Evolutionary conservation across 2,329 filamentous ascomycete species (phyloP), one percentile per base, ranked within the genome.

Genomic region (Colletotrichum brevisporum): DNA sequence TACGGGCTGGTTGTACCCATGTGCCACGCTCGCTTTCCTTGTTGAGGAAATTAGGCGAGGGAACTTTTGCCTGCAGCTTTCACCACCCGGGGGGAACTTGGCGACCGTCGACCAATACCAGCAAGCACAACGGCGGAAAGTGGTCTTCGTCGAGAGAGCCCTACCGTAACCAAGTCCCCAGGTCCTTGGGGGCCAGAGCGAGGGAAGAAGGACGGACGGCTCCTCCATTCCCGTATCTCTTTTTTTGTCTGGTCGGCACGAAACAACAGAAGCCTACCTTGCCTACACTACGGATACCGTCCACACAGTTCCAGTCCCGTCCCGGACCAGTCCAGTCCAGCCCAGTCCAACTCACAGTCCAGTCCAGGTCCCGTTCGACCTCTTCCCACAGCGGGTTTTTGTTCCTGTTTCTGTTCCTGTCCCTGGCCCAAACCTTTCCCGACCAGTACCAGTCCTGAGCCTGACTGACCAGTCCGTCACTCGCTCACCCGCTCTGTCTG

Each of bases 51-150:
- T 74, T 79, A 77, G 75, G 75, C 78, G 75, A 80, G 71, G 79
- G 78, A 78, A 81, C 79, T 81, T 81, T 81, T 81, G 79, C 78
- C 77, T 75, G 75, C 75, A 74, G 75, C 77, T 75, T 75, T 75
- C 75, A 74, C 75, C 57, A 70, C 57, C 52, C 73, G 76, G 72
- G 73, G 45, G 76, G 76, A 75, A 74, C 78, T 79, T 79, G 79
- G 75, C 76, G 71, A 74, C 72, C 75, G 58, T 68, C 71, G 72
- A 70, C 76, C 76, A 63, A 71, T 72, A 64, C 69, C 57, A 57
- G 50, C 69, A 53, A 57, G 54, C 57, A 51, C 67, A 58, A 67
- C 54, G 50, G 31, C 71, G 65, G 50, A 58, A 64, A 62, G 63
- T 71, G 64, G 63, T 63, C 64, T 55, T 63, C 45, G 26, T 66